phyloP scores from a whole-genome alignment of 257 asterid genomes.

The Orobanche coerulescens region DNA sequence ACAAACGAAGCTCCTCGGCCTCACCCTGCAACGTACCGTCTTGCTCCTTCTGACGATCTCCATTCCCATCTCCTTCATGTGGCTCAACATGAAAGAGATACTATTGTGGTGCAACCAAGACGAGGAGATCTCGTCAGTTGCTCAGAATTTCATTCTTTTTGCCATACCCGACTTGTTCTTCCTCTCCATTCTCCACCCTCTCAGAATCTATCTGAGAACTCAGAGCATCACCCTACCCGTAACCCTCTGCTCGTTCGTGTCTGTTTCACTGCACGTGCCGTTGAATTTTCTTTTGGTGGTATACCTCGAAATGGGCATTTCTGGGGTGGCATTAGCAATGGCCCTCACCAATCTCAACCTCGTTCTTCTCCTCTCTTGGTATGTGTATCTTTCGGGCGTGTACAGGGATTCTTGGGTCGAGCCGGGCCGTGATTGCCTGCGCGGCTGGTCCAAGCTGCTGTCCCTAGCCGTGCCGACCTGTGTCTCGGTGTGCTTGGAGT shows the following conservation, averaged over 20 bases:
- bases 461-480: conserved; percentile 70
- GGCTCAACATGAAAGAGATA: conserved; percentile 74
- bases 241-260: conserved; percentile 53
- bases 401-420: conserved; percentile 61
- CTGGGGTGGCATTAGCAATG: conserved; percentile 84
- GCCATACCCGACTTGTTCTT: conserved; percentile 82
- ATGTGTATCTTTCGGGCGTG: conserved; percentile 57
- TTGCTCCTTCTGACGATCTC: conserved; percentile 68
- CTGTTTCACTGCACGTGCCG: conserved; percentile 64
- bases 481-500: conserved; percentile 75
- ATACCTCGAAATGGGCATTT: conserved; percentile 48
- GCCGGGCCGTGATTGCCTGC: conserved; percentile 56
- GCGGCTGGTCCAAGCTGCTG: conserved; percentile 65
- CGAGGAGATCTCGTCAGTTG: conserved; percentile 56
- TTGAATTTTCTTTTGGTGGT: conserved; percentile 55
- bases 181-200: conserved; percentile 73
- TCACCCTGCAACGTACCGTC: conserved; percentile 76
- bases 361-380: conserved; percentile 39
- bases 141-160: conserved; percentile 66
- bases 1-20: conserved; percentile 80
- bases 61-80: conserved; percentile 67
- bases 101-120: conserved; percentile 83
- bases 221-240: conserved; percentile 71
- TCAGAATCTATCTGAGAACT: conserved; percentile 64
- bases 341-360: conserved; percentile 69